A percentile compares a stretch with the other conserved stretches of the same genome.
Evolutionary conservation across 1,284 basidiomycete genomes (phyloP).

Genomic region (Kwoniella shivajii): DNA sequence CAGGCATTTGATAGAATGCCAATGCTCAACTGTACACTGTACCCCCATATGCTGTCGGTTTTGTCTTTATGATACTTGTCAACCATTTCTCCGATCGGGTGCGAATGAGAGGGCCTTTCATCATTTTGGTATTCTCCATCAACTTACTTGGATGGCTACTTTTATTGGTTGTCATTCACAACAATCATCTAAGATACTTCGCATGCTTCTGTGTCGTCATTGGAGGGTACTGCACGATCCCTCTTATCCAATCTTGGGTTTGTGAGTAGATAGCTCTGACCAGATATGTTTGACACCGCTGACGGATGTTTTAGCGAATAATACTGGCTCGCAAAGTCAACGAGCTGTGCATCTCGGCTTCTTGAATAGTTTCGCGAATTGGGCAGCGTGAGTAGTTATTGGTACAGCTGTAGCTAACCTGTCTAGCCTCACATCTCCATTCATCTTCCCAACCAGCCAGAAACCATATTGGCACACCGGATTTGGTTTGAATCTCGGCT

Average conservation of each 20-base stretch:
- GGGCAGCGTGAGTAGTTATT: not conserved
- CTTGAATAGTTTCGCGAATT: not conserved
- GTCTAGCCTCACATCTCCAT: not conserved
- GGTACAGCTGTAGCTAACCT: not conserved
- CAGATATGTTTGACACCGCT: not conserved
- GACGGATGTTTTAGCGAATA: not conserved
- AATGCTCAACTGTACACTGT: conserved; percentile 64
- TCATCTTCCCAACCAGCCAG: not conserved
- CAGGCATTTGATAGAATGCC: not conserved
- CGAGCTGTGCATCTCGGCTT: not conserved
- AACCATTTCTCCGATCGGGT: conserved; percentile 68
- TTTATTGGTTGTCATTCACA: conserved; percentile 21
- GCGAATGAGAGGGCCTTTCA: conserved; percentile 63
- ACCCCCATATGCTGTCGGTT: conserved; percentile 72
- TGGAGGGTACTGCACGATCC: not conserved
- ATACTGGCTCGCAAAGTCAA: not conserved
- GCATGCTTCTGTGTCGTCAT: conserved; percentile 1
- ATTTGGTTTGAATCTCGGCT: not conserved
- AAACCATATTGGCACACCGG: not conserved
- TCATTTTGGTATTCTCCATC: conserved; percentile 42
- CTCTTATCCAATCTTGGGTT: not conserved
- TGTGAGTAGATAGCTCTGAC: too few relatives aligned
- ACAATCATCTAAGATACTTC: not conserved
- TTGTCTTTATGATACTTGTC: conserved; percentile 62
- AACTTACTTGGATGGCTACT: conserved; percentile 46